Evolutionary conservation across 2,329 filamentous ascomycete species (phyloP), one percentile per base, ranked within the genome.

Genomic region (Orbilia javanica): DNA sequence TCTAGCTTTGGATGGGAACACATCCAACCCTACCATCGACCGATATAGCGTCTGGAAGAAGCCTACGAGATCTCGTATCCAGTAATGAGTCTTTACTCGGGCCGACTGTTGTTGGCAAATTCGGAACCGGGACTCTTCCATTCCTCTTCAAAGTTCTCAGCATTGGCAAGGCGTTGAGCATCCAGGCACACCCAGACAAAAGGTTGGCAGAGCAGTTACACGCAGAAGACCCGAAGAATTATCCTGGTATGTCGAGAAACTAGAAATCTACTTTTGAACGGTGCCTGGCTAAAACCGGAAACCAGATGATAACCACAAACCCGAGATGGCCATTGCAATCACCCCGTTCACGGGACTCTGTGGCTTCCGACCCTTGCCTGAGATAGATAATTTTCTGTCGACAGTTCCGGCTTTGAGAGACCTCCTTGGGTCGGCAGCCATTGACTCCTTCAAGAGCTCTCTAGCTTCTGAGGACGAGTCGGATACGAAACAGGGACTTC

Each of bases 111-210:
- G 88, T 88, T 52, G 88, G 92, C 79, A 90, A 89, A 83, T 98
- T 94, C 84, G 91, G 89, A 78, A 87, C 90, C 81, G 75, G 75
- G 25, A 97, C 93, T 84, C 88, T 99, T 0, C 96, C 96, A 0
- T 99, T 98, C 84, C 89, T 99, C 70, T 97, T 99, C 90, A 99
- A 99, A 86, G 94, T 99, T 18, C 89, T 99, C 29, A 97, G 94
- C 34, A 96, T 98, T 86, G 90, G 91, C 85, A 99, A 98, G 85
- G 96, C 96, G 10, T 89, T 99, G 75, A 97, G 94, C 79, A 98
- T 99, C 82, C 96, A 99, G 85, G 96, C 96, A 25, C 96, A 99
- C 82, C 94, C 94, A 64, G 96, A 97, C 86, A 97, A 97, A 89
- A 93, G 92, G 85, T 90, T 96, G 13, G 96, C 96, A 64, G 95